Evolutionary conservation across 495 filamentous ascomycete genomes (phyloP).

Genomic region (Aspergillus kassunensis): DNA sequence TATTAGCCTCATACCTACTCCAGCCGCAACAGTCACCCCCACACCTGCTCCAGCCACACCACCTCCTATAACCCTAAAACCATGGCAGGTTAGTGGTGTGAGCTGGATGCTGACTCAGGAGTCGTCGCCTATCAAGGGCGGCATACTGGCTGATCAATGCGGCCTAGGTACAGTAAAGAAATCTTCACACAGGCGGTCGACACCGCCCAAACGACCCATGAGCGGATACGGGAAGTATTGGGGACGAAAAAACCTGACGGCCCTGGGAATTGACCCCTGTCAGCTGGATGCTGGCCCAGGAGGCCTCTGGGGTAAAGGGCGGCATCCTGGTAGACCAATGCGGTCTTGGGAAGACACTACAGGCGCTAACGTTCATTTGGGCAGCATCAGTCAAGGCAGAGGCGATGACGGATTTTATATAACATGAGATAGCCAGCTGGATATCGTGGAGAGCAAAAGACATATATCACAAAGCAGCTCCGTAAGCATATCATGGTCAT

Average conservation of each 20-base stretch:
- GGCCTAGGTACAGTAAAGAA: too few relatives aligned
- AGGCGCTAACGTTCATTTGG: background rate
- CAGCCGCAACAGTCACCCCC: too few relatives aligned
- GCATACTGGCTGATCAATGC: slow-evolving; percentile 1
- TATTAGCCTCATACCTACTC: too few relatives aligned
- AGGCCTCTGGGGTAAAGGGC: background rate
- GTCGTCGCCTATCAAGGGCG: background rate
- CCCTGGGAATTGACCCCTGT: background rate
- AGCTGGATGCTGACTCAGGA: slow-evolving; percentile 2
- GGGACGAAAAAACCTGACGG: too few relatives aligned
- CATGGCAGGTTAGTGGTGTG: background rate
- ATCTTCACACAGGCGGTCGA: too few relatives aligned
- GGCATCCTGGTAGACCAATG: slow-evolving; percentile 3
- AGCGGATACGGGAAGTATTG: too few relatives aligned
- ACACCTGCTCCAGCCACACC: too few relatives aligned
- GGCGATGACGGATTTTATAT: background rate
- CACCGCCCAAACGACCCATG: too few relatives aligned
- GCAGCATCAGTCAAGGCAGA: background rate
- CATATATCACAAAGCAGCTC: too few relatives aligned
- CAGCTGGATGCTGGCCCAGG: background rate
- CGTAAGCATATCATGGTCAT: too few relatives aligned
- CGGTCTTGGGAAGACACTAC: slow-evolving; percentile 4
- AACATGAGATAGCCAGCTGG: too few relatives aligned
- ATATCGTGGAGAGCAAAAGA: too few relatives aligned
- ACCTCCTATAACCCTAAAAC: background rate